Base-by-base conservation (phyloP, 306 rosid species). In the Pyrus bretschneideri region DNA sequence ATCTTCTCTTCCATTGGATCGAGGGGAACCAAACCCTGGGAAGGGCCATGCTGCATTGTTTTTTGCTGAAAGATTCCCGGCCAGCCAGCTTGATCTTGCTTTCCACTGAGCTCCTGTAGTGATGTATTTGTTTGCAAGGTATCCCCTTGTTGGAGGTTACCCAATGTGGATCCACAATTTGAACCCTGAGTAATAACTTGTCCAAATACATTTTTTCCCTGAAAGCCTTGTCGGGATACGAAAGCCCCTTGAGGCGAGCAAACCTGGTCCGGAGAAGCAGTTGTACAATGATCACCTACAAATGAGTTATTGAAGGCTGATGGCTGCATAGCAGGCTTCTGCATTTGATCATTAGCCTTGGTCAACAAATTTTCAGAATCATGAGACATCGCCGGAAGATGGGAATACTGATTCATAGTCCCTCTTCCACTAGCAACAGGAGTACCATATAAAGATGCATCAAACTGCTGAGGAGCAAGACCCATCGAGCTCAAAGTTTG, bases 1-100 rank as follows among this genome's bases (percentile, higher is more conserved):
- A 85, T 80, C 75, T 87, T 87, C 81, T 87, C 85, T 81, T 87
- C 91, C 76, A 87, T 70, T 15, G 91, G 91, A 85, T 87, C 87
- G 6, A 87, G 82, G 81, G 87, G 84, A 78, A 82, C 88, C 76
- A 80, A 72, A 80, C 70, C 71, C 74, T 78, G 83, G 75, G 91
- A 72, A 64, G 82, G 64, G 61, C 49, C 78, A 73, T 55, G 81
- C 72, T 77, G 90, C 67, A 78, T 72, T 57, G 72, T 65, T 51
- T 82, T 87, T 57, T 59, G 76, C 81, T 80, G 82, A 46, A 78
- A 57, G 21, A 52, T 61, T 69, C 79, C 85, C 80, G 78, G 80
- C 91, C 91, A 87, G 58, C 83, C 60, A 82, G 57, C 72, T 49
- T 57, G 79, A 22, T 75, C 84, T 69, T 84, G 87, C 79, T 79